Conservation (phyloP, 768 basidiomycete genomes). For the Chalciporus chontae region DNA sequence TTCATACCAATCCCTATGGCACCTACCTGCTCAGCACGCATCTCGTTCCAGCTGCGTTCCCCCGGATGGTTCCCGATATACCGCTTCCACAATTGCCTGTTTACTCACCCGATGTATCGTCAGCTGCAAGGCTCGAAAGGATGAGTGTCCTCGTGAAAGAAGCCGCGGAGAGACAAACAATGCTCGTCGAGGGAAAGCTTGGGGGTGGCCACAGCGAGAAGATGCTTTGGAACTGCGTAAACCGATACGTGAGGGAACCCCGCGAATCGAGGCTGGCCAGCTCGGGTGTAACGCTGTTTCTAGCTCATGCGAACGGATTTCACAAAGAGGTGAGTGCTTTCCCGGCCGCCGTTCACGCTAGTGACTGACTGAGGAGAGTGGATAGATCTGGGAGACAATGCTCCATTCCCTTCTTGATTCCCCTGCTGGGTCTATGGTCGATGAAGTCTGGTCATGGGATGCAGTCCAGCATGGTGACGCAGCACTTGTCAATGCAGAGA, state of each 20-base stretch:
- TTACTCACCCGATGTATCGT: background rate
- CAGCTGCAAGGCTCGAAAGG: conserved; percentile 10
- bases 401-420: conserved; percentile 50
- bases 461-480: conserved; percentile 84
- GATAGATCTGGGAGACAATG: conserved; percentile 77
- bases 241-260: conserved; percentile 55
- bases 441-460: conserved; percentile 83
- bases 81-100: conserved; percentile 22
- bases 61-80: conserved; percentile 20
- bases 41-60: conserved; percentile 28
- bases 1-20: conserved; percentile 16
- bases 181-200: conserved; percentile 17
- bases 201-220: conserved; percentile 16
- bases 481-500: conserved; percentile 60
- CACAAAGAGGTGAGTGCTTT: conserved; percentile 66
- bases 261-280: conserved; percentile 2
- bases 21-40: conserved; percentile 28
- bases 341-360: background rate
- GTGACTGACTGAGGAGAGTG: background rate
- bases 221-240: conserved; percentile 66
- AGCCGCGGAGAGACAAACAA: conserved; percentile 13
- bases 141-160: conserved; percentile 15
- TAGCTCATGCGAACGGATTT: conserved; percentile 86
- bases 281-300: conserved; percentile 61
- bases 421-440: conserved; percentile 40